phyloP scores from a whole-genome alignment of 257 asterid genomes.

The Craterostigma plantagineum region DNA sequence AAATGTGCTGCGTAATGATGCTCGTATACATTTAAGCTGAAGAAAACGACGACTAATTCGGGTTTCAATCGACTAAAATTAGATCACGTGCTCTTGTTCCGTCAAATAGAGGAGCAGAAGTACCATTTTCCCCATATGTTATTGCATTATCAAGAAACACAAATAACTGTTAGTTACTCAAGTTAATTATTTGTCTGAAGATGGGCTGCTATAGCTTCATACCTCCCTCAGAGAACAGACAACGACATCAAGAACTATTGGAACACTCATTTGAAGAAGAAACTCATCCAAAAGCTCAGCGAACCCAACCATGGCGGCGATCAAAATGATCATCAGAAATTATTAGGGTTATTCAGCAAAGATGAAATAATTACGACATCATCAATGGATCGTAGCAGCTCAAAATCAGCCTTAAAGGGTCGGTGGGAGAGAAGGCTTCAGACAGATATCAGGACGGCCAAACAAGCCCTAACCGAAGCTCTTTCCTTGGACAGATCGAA shows the following conservation, averaged over 20 bases:
- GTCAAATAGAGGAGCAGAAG: too few relatives aligned
- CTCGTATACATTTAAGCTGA: too few relatives aligned
- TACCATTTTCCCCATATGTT: too few relatives aligned
- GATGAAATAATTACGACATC: too few relatives aligned
- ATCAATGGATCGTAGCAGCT: slow-evolving; percentile 3
- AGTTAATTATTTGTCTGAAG: slow-evolving; percentile 10
- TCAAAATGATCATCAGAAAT: slow-evolving; percentile 12
- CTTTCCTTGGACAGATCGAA: slow-evolving; percentile 33
- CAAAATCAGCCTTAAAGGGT: slow-evolving; percentile 38
- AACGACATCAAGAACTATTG: slow-evolving; percentile 77
- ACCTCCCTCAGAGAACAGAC: slow-evolving; percentile 72
- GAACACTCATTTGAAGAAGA: slow-evolving; percentile 77
- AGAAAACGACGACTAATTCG: too few relatives aligned
- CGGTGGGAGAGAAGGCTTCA: slow-evolving; percentile 93
- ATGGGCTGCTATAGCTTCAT: slow-evolving; percentile 97
- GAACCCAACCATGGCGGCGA: slow-evolving; percentile 16
- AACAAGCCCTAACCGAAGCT: slow-evolving; percentile 72
- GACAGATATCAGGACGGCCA: slow-evolving; percentile 73
- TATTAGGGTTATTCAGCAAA: too few relatives aligned
- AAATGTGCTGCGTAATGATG: too few relatives aligned
- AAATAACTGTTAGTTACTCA: neutral
- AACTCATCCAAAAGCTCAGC: slow-evolving; percentile 26
- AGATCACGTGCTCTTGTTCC: too few relatives aligned
- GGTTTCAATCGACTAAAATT: too few relatives aligned
- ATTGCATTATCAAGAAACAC: too few relatives aligned